phyloP scores from a whole-genome alignment of 2,329 filamentous ascomycete genomes.

The Metarhizium rileyi region DNA sequence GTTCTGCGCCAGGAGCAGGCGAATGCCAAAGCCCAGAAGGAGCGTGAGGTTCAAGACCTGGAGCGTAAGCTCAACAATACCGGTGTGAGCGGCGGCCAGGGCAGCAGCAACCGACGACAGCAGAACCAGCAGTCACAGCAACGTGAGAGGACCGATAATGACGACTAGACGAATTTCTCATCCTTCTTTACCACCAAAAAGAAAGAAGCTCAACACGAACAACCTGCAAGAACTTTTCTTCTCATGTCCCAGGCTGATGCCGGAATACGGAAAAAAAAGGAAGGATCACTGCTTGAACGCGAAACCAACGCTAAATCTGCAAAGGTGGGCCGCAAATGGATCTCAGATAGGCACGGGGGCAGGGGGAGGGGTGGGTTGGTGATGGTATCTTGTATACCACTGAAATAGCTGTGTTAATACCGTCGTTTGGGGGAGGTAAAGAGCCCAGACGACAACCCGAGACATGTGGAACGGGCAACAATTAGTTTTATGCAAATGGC shows the following conservation, averaged over 20 bases:
- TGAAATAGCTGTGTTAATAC: not conserved
- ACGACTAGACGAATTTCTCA: slow-evolving; percentile 33
- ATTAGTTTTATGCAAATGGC: slow-evolving; percentile 19
- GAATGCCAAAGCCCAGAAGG: slow-evolving; percentile 66
- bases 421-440: not conserved
- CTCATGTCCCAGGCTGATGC: no score
- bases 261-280: not conserved
- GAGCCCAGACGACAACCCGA: not conserved
- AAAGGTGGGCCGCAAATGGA: not conserved
- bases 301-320: not conserved
- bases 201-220: not conserved
- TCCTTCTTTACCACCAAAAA: not conserved
- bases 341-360: not conserved
- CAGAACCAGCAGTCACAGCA: slow-evolving; percentile 19
- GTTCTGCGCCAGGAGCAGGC: slow-evolving; percentile 75
- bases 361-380: not conserved
- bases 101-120: slow-evolving; percentile 20
- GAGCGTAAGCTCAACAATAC: slow-evolving; percentile 53
- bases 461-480: not conserved
- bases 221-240: not conserved
- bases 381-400: not conserved
- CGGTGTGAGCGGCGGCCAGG: slow-evolving; percentile 23
- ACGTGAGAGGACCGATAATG: slow-evolving; percentile 44
- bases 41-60: slow-evolving; percentile 63
- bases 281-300: not conserved